Conservation (phyloP, 2,329 filamentous ascomycete species). For the Mariannaea sp. region DNA sequence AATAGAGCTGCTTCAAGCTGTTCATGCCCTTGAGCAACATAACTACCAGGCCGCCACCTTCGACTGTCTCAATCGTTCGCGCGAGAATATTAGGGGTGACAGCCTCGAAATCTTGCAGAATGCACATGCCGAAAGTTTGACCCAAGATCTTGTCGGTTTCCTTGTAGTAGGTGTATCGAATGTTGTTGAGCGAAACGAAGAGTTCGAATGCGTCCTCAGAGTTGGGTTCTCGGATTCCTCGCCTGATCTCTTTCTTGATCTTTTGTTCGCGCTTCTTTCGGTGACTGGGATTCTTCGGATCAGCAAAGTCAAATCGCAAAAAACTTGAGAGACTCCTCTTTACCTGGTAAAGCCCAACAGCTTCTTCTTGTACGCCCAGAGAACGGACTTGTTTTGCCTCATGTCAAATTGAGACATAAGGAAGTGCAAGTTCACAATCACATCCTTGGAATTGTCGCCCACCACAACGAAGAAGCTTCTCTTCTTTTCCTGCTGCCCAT, state of each 20-base stretch:
- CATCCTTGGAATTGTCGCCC: conserved; percentile 89
- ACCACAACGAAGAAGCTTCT: conserved; percentile 97
- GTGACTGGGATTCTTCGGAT: conserved; percentile 60
- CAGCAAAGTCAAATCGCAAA: conserved; percentile 23
- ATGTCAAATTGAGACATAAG: conserved; percentile 90
- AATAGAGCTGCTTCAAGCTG: conserved; percentile 96
- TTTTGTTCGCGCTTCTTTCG: conserved; percentile 98
- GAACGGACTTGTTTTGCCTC: conserved; percentile 86
- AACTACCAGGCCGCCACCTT: conserved; percentile 90
- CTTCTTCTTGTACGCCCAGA: conserved; percentile 99
- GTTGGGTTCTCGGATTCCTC: conserved; percentile 90
- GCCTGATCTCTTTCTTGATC: conserved; percentile 98
- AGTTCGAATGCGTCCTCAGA: conserved; percentile 95
- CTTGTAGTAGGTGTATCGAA: conserved; percentile 99
- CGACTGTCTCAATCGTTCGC: conserved; percentile 94
- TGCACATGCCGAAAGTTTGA: conserved; percentile 98
- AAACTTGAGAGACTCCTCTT: conserved; percentile 9
- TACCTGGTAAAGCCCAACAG: conserved; percentile 86
- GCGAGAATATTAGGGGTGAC: conserved; percentile 96
- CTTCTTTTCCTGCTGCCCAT: conserved; percentile 94
- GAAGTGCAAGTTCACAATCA: conserved; percentile 90
- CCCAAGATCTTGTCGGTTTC: conserved; percentile 98
- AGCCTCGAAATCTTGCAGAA: conserved; percentile 96
- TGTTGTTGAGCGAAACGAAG: conserved; percentile 94
- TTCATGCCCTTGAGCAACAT: conserved; percentile 94